Evolutionary conservation across 2,329 filamentous ascomycete species (phyloP), one percentile per base, ranked within the genome.

Genomic region (Sclerotinia subarctica): DNA sequence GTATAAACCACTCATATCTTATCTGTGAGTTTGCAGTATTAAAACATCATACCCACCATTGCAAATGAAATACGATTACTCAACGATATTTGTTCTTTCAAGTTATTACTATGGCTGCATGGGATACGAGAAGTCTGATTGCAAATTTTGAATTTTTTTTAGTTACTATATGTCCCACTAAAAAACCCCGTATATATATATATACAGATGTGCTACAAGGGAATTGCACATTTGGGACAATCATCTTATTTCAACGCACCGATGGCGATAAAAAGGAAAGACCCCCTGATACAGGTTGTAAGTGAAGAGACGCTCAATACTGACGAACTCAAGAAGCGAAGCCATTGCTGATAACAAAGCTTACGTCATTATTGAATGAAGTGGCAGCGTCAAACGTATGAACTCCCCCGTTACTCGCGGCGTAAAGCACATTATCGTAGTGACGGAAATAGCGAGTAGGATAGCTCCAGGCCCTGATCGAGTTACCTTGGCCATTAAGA

Each of bases 401-500:
- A n/a, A 85, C 81, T 15, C 85, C 85, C 1, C 85, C 84, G 51
- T 87, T 84, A 72, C 80, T 86, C 4, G 82, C 84, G 17, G 78
- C 75, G 62, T 86, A 86, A 0, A 77, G 77, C 0, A 79, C 71
- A 56, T 83, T 81, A 6, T 75, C 72, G 70, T 81, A 88, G 73
- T 88, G 86, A 29, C 87, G 81, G 73, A 88, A 78, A 68, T 80
- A 88, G 56, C 86, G 81, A 0, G 86, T 87, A 0, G 87, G 86
- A 72, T 86, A 88, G 54, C 79, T 82, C 86, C 86, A 89, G 1
- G 85, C 80, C 5, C 84, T 80, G 44, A 89, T 79, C 0, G 85
- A 82, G 70, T 70, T 82, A 8, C 84, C 85, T 54, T 80, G 74
- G 5, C 84, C 83, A 70, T 76, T 84, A 29, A 89, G 77, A 0